phyloP scores from a whole-genome alignment of 306 rosid species.

The cucumber (Cucumis sativus) region DNA sequence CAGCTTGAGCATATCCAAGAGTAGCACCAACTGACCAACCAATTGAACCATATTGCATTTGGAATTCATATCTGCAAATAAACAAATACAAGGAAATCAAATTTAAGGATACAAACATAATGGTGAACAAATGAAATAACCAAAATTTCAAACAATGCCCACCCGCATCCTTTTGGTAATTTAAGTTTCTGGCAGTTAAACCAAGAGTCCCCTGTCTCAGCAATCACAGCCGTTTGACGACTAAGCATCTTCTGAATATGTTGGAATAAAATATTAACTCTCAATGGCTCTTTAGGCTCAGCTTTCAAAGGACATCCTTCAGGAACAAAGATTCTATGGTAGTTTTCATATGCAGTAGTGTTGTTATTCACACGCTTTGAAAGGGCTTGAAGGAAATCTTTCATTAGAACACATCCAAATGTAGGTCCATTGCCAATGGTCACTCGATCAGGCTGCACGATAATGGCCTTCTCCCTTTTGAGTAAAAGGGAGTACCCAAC shows the following conservation, averaged over 20 bases:
- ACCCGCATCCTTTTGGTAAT: constrained; percentile 54
- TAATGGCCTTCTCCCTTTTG: constrained; percentile 50
- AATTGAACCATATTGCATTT: constrained; percentile 60
- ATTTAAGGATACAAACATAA: neutral
- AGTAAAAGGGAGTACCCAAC: constrained; percentile 57
- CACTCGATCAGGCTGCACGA: constrained; percentile 45
- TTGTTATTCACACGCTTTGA: constrained; percentile 26
- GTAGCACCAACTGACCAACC: constrained; percentile 68
- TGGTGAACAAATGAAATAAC: neutral
- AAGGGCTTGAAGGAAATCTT: constrained; percentile 39
- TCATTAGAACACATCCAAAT: constrained; percentile 52
- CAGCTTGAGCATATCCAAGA: constrained; percentile 55
- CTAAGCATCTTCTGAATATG: constrained; percentile 42
- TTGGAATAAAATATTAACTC: constrained; percentile 49
- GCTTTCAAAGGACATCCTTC: constrained; percentile 38
- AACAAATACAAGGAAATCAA: neutral
- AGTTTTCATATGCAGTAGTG: constrained; percentile 34
- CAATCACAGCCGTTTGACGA: constrained; percentile 43
- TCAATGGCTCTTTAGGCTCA: constrained; percentile 36
- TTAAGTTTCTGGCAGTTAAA: constrained; percentile 58
- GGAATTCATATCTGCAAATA: constrained; percentile 48
- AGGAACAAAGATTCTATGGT: constrained; percentile 47
- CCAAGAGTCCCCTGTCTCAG: constrained; percentile 70
- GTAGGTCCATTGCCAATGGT: constrained; percentile 39
- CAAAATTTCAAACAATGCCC: neutral